Evolutionary conservation across 768 basidiomycete genomes (phyloP).

Genomic region (Lepiota brunneoincarnata): DNA sequence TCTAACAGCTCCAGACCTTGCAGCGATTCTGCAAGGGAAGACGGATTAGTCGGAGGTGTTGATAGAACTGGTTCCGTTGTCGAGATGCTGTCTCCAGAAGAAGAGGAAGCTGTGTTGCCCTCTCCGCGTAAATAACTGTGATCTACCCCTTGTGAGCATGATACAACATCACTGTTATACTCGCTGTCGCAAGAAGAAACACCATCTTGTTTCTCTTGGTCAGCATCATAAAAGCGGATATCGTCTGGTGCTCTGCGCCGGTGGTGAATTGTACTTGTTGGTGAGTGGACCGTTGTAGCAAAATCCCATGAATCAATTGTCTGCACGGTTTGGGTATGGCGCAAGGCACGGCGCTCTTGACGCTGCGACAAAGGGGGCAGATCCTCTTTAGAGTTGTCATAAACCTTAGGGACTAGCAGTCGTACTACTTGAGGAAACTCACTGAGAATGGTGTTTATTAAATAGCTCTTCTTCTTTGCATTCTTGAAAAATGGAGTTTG

Average conservation of each 20-base stretch:
- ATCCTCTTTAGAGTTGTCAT: conserved; percentile 39
- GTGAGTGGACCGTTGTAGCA: conserved; percentile 43
- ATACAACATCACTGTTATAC: too few relatives aligned
- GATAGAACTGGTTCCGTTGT: neutral
- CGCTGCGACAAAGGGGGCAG: conserved; percentile 72
- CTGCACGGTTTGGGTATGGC: conserved; percentile 30
- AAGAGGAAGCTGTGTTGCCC: neutral
- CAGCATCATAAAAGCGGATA: neutral
- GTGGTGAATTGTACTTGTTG: conserved; percentile 26
- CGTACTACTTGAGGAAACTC: conserved; percentile 4
- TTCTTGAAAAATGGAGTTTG: conserved; percentile 75
- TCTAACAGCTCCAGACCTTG: neutral
- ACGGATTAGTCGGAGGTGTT: conserved; percentile 2
- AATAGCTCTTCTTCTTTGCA: conserved; percentile 75
- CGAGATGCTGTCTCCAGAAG: neutral
- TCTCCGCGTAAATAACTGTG: neutral
- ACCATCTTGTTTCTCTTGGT: neutral
- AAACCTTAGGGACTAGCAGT: neutral
- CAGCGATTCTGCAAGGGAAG: neutral
- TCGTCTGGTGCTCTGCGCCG: conserved; percentile 20
- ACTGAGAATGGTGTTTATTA: conserved; percentile 77
- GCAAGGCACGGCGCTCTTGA: conserved; percentile 62
- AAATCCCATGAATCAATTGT: conserved; percentile 87
- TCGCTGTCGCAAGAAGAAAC: neutral
- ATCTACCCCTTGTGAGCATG: neutral